These are phyloP conservation scores for Wallacemonas sp. DNA, from an alignment of 208 protist species.

Conservation along the genomic window DNA sequence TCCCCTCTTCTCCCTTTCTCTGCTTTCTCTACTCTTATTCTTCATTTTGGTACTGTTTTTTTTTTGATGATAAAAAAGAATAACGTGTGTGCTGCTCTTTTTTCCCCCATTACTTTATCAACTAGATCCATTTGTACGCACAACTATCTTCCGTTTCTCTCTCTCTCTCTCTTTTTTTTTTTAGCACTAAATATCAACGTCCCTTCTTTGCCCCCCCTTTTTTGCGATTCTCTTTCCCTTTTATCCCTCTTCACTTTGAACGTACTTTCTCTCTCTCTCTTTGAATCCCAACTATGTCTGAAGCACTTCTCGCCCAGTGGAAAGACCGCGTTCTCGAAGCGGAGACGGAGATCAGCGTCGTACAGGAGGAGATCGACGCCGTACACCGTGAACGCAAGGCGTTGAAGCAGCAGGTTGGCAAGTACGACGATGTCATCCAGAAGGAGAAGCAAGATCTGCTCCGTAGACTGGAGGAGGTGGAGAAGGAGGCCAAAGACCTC, in stretches of 20 bases:
- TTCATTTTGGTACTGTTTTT: no score
- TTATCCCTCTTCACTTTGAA: conserved; percentile 9
- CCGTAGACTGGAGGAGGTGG: conserved; percentile 57
- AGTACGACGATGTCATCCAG: conserved; percentile 49
- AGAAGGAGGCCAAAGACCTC: conserved; percentile 61
- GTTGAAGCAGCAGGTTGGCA: conserved; percentile 47
- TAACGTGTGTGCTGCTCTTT: no score
- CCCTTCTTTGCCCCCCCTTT: background rate
- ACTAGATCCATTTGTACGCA: background rate
- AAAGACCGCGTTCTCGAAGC: conserved; percentile 70
- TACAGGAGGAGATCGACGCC: conserved; percentile 70
- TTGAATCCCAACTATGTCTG: conserved; percentile 15
- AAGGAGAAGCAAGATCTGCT: conserved; percentile 71
- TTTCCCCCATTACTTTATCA: background rate
- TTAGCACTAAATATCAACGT: background rate
- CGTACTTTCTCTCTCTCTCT: no score
- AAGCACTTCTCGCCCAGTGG: conserved; percentile 56
- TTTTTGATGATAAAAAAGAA: no score
- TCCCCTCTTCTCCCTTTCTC: background rate
- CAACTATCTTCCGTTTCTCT: background rate
- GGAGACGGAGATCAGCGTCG: conserved; percentile 55
- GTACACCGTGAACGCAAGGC: conserved; percentile 39
- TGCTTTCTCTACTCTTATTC: background rate
- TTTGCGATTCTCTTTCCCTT: background rate
- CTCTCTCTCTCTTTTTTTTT: conserved; percentile 17